Evolutionary conservation across 2,329 filamentous ascomycete species (phyloP).

Genomic region (Diaporthe helianthi): DNA sequence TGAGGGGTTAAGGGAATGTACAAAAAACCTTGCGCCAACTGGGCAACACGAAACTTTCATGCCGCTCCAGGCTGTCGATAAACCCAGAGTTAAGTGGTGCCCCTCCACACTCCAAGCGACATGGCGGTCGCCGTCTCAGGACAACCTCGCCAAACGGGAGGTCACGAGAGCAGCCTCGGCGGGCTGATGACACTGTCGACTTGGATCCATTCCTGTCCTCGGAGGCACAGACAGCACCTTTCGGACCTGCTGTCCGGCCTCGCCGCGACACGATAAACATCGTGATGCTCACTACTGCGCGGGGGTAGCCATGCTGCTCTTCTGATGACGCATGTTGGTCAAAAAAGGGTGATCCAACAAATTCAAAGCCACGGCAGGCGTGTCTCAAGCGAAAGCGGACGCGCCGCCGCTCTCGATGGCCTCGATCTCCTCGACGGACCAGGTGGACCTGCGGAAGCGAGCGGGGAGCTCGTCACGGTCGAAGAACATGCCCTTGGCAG

Average conservation of each 20-base stretch:
- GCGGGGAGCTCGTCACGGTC: conserved; percentile 87
- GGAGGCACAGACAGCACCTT: not conserved
- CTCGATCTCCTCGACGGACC: conserved; percentile 87
- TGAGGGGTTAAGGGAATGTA: not conserved
- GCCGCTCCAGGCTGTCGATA: not conserved
- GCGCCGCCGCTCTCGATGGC: conserved; percentile 94
- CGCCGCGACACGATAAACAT: not conserved
- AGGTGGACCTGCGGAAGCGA: conserved; percentile 79
- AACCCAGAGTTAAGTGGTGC: not conserved
- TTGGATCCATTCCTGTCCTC: not conserved
- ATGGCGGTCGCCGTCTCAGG: not conserved
- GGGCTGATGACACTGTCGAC: not conserved
- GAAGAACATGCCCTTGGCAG: conserved; percentile 79
- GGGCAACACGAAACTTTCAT: not conserved
- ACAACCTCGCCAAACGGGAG: not conserved
- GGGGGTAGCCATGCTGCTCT: conserved; percentile 5
- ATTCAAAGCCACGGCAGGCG: not conserved
- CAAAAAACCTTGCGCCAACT: not conserved
- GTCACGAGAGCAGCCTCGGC: not conserved
- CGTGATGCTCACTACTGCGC: not conserved
- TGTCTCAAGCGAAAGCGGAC: conserved; percentile 54
- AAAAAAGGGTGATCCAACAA: not conserved
- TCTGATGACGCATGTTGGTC: not conserved
- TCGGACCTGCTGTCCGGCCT: not conserved
- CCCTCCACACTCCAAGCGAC: not conserved